Conservation (phyloP, 2,329 filamentous ascomycete species). For the Trichoderma asperellum region DNA sequence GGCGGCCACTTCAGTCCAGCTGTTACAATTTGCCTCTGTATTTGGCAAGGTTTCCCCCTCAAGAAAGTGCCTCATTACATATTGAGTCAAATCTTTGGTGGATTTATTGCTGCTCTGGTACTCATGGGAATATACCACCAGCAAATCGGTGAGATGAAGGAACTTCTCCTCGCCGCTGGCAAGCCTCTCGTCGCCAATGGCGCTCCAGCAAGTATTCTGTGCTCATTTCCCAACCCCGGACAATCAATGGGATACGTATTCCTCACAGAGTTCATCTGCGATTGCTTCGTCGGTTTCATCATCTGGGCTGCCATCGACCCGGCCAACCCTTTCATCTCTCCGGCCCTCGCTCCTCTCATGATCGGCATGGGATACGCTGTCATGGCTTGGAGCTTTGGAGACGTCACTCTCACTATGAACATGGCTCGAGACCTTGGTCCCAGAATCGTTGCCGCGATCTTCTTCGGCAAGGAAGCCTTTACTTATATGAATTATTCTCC, state of each 20-base stretch:
- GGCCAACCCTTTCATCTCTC: slow-evolving; percentile 60
- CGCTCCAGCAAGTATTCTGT: slow-evolving; percentile 59
- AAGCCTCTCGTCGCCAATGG: slow-evolving; percentile 44
- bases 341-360: slow-evolving; percentile 53
- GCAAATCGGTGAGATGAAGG: slow-evolving; percentile 44
- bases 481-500: slow-evolving; percentile 49
- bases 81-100: slow-evolving; percentile 58
- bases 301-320: slow-evolving; percentile 63
- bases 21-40: slow-evolving; percentile 50
- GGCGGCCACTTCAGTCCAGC: slow-evolving; percentile 61
- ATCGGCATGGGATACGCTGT: slow-evolving; percentile 59
- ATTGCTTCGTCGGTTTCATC: slow-evolving; percentile 58
- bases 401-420: slow-evolving; percentile 60
- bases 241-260: slow-evolving; percentile 61
- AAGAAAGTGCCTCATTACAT: slow-evolving; percentile 62
- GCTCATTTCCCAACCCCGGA: slow-evolving; percentile 53
- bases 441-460: slow-evolving; percentile 61
- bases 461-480: slow-evolving; percentile 41
- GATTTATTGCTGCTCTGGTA: slow-evolving; percentile 58
- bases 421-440: slow-evolving; percentile 62
- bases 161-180: slow-evolving; percentile 43
- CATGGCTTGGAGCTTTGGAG: slow-evolving; percentile 62
- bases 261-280: slow-evolving; percentile 62
- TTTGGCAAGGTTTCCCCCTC: slow-evolving; percentile 63
- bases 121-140: slow-evolving; percentile 61